Evolutionary conservation across 257 asterid species (phyloP), one percentile per base, ranked within the genome.

Genomic region (Sherardia arvensis): DNA sequence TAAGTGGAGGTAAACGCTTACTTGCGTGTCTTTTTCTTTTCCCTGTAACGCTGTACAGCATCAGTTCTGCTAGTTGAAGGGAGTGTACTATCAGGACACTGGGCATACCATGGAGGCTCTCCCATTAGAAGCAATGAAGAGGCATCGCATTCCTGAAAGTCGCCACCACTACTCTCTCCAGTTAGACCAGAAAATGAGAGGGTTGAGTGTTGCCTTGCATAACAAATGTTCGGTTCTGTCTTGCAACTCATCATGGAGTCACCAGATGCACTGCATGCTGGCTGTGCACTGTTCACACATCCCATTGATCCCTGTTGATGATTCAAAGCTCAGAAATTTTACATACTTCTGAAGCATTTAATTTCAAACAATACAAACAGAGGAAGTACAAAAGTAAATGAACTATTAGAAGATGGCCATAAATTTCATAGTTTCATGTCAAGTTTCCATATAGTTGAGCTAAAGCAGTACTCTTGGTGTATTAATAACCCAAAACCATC

Each of bases 31-130:
- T 93, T 93, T 78, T 89, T 93, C 92, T 93, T 93, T 77, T 90
- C 97, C 82, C 76, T 90, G 80, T 93, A 93, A 57, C 99, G 96
- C 84, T 81, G 68, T 60, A 93, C 99, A 59, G 92, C 99, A 74
- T 83, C 79, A 43, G 61, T 90, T 78, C 99, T 79, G 69, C 82
- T 82, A 43, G 86, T 78, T 49, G 92, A 69, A 70, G 84, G 90
- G 34, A 66, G 26, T 33, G 90, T 74, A 77, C 45, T 74, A 62
- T 90, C 97, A 40, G 84, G 81, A 71, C 85, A 84, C 3, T 81
- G 82, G n/a, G 85, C 75, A 71, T 67, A 71, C 94, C 91, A 78
- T 3, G 89, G 88, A 27, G 94, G 91, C 68, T 87, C 97, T 43
- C 91, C 87, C 82, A 73, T 69, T 47, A 79, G 71, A 25, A 70